Base-by-base conservation (phyloP, 2,329 filamentous ascomycete genomes). In the Apiospora hydei region DNA sequence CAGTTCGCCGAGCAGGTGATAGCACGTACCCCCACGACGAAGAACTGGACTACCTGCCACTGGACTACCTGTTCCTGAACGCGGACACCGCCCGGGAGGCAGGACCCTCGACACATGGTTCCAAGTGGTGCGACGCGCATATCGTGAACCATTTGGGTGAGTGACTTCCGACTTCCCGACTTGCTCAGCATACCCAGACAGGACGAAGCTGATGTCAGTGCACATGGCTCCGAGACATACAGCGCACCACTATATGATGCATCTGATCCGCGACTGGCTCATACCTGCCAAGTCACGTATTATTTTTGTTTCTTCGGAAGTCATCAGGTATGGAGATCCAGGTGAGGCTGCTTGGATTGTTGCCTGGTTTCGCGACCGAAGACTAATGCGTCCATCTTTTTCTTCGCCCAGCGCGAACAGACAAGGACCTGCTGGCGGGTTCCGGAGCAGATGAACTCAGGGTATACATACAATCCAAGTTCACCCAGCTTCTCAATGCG, bases 201-300 rank as follows among this genome's bases (percentile, higher is more conserved):
- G 16, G 44, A 46, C 7, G 14, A 49, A 24, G 21, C 47, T 49
- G 47, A 49, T 21, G 24, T 21, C 21, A 49, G 47, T 49, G 16
- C 16, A 24, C 47, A 49, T 21, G 8, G n/a, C 7, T 49, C 47
- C 7, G 47, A 8, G 21, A n/a, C 21, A 3, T 53, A 7, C 30
- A 88, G 87, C 87, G 5, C 87, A 89, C 71, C 87, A 88, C 75
- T 89, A 89, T 71, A 82, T 89, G 0, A 78, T 83, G 0, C 87
- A 88, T 73, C 79, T 88, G 3, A 77, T 89, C 41, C 81, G 82
- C 3, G 83, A 86, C 26, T 88, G 86, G 75, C 74, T 89, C 21
- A 82, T 84, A 4, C 79, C 81, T 4, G 87, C 85, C 43, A 81
- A 81, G 69, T 82, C 85, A 0, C 83, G 87, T 51, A 80, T 88